Evolutionary conservation across 106 monocot genomes (phyloP), one percentile per base, ranked within the genome.

Genomic region (Dioscorea alata): DNA sequence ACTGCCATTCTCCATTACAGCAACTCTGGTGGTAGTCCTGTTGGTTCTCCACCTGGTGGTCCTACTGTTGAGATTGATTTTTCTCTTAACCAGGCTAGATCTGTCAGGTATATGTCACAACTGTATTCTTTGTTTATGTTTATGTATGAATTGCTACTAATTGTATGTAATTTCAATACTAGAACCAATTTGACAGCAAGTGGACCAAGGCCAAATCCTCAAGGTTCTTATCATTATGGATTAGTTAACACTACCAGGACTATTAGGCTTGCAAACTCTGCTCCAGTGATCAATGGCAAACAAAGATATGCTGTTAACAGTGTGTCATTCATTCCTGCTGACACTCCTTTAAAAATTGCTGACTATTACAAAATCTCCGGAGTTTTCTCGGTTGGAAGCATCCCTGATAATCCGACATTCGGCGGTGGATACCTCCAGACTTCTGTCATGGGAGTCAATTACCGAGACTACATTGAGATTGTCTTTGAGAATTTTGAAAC

Each of bases 141-240:
- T 28, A 28, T 28, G 28, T 28, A 3, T 28, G 28, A 28, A 28
- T 28, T 28, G 28, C 63, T 2, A 28, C 15, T 64, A 8, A 12
- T n/a, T n/a, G 13, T n/a, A 42, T 3, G 9, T 18, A 18, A 23
- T 18, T 65, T 42, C 6, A 23, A 23, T 49, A 6, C 8, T 66
- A 87, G 88, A 69, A 85, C 76, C 4, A 92, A 92, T 51, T 66
- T 92, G 33, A 79, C 87, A 1, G 92, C 92, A 12, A 92, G 92
- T 34, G 92, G 88, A 23, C 85, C 92, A n/a, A 69, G 92, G 65
- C 88, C 92, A 6, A 92, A 92, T 59, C 92, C 92, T 12, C 92
- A 92, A 59, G 92, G 92, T 0, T 88, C 92, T 16, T 92, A 92
- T 74, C 92, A 88, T 71, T 92, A 92, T 59, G 92, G 92, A 14